Conservation (phyloP, 345 rosid genomes). For the Stellera chamaejasme region DNA sequence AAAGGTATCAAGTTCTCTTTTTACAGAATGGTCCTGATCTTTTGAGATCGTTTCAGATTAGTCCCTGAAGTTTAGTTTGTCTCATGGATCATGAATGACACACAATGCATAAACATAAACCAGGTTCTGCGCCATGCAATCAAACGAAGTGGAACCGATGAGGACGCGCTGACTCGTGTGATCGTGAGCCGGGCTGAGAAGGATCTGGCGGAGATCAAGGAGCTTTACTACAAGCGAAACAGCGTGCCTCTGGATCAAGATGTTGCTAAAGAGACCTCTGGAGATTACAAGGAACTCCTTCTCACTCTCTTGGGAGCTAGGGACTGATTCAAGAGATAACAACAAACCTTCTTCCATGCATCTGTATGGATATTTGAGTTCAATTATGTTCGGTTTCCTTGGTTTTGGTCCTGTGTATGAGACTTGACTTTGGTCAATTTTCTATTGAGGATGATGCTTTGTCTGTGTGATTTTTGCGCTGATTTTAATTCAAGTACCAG, state of each 20-base stretch:
- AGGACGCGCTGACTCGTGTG: slow-evolving; percentile 42
- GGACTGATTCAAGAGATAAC: slow-evolving; percentile 6
- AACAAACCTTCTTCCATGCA: no score
- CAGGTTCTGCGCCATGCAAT: slow-evolving; percentile 38
- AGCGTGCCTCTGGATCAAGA: slow-evolving; percentile 38
- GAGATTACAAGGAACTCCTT: slow-evolving; percentile 48
- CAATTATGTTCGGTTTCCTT: no score
- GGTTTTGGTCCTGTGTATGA: not conserved
- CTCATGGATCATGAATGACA: no score
- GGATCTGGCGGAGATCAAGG: slow-evolving; percentile 48
- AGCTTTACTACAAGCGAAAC: slow-evolving; percentile 47
- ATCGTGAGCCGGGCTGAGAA: slow-evolving; percentile 51
- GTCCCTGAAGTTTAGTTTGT: no score
- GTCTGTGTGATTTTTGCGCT: no score
- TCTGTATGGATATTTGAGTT: not conserved
- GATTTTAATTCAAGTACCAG: no score
- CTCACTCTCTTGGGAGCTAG: slow-evolving; percentile 45
- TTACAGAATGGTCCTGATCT: no score
- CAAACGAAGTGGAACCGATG: slow-evolving; percentile 30
- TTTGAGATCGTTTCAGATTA: no score
- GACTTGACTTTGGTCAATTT: not conserved
- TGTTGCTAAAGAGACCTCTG: slow-evolving; percentile 48
- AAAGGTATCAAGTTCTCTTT: slow-evolving; percentile 24
- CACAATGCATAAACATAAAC: not conserved
- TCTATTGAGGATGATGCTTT: not conserved